Evolutionary conservation across 352 stramenopile genomes (phyloP), one percentile per base, ranked within the genome.

Genomic region (Globisporangium okanoganense): DNA sequence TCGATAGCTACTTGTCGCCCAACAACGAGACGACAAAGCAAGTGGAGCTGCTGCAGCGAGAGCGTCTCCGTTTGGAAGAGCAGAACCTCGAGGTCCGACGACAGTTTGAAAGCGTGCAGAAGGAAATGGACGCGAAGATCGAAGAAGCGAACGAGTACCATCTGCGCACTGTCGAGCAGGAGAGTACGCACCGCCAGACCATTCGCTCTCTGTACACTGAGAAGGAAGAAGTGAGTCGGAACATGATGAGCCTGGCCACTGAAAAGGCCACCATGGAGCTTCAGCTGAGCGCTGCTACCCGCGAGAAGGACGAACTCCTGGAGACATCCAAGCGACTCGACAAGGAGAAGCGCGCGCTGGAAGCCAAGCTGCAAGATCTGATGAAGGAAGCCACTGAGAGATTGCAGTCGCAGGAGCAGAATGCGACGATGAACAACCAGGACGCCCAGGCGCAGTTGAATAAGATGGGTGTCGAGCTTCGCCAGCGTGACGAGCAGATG

Each of bases 201-300:
- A 72, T 87, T 9, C 77, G 74, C 8, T 75, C 65, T 25, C 58
- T 92, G 24, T 66, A 72, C 55, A 67, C 72, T 18, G 82, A 92
- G 44, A 92, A 88, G 52, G 80, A 90, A 61, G 78, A 84, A 10
- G 45, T 80, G 53, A 85, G 73, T 25, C 75, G 75, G 24, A 82
- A 73, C 8, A 62, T 89, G 22, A 62, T 69, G 40, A 60, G 66
- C 0, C 54, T 88, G 7, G 66, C 68, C n/a, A 72, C 69, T 2
- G 78, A 91, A 50, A 88, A 87, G 41, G 52, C 74, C 3, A 58
- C 66, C 13, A 51, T 89, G 16, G 80, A 90, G 57, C 66, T 64
- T 31, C 78, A 92, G 58, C 24, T 88, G 35, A 66, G 67, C 27
- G 58, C 59, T 8, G 57, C 73, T 33, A 45, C 60, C 18, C 71